These are phyloP conservation scores for Panaeolus papilionaceus DNA, from an alignment of 768 basidiomycete genomes.

Conservation along the genomic window DNA sequence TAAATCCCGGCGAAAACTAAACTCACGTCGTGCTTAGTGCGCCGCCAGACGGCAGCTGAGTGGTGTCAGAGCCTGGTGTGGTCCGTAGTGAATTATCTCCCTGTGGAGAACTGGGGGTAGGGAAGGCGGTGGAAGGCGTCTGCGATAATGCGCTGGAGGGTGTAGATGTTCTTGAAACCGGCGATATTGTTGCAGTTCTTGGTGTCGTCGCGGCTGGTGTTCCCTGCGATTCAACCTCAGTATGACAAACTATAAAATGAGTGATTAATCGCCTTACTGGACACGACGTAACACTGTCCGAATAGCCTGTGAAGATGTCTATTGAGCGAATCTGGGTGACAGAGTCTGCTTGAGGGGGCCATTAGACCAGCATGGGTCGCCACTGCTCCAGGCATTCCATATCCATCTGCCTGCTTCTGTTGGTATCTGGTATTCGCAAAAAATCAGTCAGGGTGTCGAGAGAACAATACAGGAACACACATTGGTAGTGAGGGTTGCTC, in stretches of 20 bases:
- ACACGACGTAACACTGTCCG: constrained; percentile 24
- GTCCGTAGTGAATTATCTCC: background rate
- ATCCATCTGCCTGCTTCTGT: constrained; percentile 35
- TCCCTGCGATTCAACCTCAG: background rate
- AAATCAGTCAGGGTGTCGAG: background rate
- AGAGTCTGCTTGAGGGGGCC: constrained; percentile 40
- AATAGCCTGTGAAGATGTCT: constrained; percentile 40
- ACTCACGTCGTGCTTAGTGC: background rate
- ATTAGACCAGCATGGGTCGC: constrained; percentile 39
- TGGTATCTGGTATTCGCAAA: constrained; percentile 31
- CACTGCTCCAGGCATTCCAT: constrained; percentile 42
- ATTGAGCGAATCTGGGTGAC: constrained; percentile 40
- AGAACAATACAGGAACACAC: constrained; percentile 24
- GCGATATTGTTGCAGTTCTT: background rate
- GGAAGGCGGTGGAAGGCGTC: background rate
- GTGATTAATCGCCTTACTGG: background rate
- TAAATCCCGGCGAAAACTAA: background rate
- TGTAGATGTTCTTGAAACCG: background rate
- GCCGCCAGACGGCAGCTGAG: background rate
- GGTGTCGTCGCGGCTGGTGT: background rate
- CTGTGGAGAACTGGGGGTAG: background rate
- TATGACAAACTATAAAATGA: background rate
- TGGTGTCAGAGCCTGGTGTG: background rate
- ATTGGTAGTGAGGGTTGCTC: constrained; percentile 34
- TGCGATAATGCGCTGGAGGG: background rate